These are phyloP conservation scores for Isatis tinctoria DNA, from an alignment of 345 rosid genomes.

Conservation along the genomic window DNA sequence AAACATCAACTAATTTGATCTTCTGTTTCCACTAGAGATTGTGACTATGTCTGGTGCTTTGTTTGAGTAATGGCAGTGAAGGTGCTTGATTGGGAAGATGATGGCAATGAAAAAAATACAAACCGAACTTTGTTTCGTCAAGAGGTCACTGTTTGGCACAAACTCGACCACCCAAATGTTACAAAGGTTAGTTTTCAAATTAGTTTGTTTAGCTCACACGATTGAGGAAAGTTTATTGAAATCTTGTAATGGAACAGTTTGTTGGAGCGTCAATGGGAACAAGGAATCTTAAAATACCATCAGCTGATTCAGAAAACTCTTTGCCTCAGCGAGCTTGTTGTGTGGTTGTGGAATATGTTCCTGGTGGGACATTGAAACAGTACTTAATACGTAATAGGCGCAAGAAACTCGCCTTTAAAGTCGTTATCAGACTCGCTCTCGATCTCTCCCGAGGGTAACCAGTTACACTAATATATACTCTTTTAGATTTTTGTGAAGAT, in stretches of 20 bases:
- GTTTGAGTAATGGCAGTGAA: constrained; percentile 48
- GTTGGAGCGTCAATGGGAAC: constrained; percentile 97
- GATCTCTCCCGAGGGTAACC: constrained; percentile 88
- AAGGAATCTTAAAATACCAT: constrained; percentile 70
- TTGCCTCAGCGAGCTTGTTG: constrained; percentile 81
- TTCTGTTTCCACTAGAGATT: neutral
- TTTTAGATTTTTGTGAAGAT: neutral
- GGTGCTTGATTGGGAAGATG: constrained; percentile 90
- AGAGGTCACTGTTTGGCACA: constrained; percentile 98
- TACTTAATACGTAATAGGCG: constrained; percentile 60
- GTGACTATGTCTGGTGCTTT: neutral
- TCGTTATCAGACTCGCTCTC: constrained; percentile 79
- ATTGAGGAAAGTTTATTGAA: neutral
- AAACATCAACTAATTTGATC: neutral
- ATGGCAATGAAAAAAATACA: constrained; percentile 51
- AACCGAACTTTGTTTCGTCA: constrained; percentile 70
- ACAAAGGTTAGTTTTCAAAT: constrained; percentile 50
- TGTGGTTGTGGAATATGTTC: constrained; percentile 78
- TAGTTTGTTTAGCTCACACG: neutral
- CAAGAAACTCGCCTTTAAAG: constrained; percentile 71
- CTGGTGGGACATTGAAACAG: constrained; percentile 88
- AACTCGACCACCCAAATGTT: constrained; percentile 87
- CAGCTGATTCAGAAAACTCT: constrained; percentile 32
- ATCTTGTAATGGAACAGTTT: constrained; percentile 44
- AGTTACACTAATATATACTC: neutral